Percentiles rank a stretch among this genome's conserved stretches.
phyloP scores from a whole-genome alignment of 1,139 yeast genomes.

The Saccharomyces pastorianus region DNA sequence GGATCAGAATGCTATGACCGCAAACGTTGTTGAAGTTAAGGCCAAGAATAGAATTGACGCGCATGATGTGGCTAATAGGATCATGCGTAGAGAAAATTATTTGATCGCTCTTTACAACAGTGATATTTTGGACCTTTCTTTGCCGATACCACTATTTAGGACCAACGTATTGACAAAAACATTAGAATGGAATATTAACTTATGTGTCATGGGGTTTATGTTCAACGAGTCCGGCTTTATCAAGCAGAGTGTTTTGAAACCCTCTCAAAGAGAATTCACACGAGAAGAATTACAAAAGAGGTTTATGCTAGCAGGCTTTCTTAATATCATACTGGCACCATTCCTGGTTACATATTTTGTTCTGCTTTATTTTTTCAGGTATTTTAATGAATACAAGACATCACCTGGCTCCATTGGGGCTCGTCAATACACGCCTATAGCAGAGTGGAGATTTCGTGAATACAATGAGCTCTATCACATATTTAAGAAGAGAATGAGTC shows the following conservation, averaged over 20 bases:
- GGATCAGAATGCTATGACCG: constrained; percentile 61
- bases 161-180: constrained; percentile 65
- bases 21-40: constrained; percentile 50
- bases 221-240: constrained; percentile 81
- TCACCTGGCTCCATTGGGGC: constrained; percentile 82
- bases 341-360: constrained; percentile 77
- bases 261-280: constrained; percentile 57
- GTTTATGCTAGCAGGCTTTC: constrained; percentile 78
- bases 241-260: constrained; percentile 64
- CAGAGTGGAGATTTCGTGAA: constrained; percentile 92
- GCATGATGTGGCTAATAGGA: constrained; percentile 88
- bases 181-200: constrained; percentile 85
- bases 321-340: constrained; percentile 78
- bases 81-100: constrained; percentile 92
- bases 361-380: constrained; percentile 74
- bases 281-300: constrained; percentile 67
- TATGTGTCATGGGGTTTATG: constrained; percentile 79
- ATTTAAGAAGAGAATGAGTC: constrained; percentile 66
- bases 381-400: constrained; percentile 85
- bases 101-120: constrained; percentile 82
- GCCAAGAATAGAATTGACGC: constrained; percentile 76
- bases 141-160: constrained; percentile 39
- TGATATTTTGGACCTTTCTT: constrained; percentile 57
- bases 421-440: constrained; percentile 85
- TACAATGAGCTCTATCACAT: constrained; percentile 88